Percentiles rank a stretch among this genome's conserved stretches.
Evolutionary conservation across 805 yeast species (phyloP).

Genomic region (Lachancea waltii): DNA sequence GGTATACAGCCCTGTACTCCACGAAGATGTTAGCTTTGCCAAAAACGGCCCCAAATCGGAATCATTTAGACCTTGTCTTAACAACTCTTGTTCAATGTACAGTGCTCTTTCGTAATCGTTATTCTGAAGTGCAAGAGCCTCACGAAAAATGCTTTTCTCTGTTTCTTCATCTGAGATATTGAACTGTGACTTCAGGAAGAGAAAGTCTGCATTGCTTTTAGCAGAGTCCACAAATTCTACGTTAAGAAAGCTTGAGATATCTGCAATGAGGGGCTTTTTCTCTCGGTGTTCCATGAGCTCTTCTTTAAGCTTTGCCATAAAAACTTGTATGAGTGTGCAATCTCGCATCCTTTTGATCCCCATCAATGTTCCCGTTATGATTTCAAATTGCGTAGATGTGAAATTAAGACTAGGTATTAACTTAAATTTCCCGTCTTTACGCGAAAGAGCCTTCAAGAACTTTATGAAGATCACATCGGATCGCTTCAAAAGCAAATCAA

Average conservation of each 20-base stretch:
- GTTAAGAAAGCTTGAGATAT: conserved; percentile 18
- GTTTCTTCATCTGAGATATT: conserved; percentile 25
- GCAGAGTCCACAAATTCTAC: conserved; percentile 17
- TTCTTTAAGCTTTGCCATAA: conserved; percentile 13
- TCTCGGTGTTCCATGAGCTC: neutral
- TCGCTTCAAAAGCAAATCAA: conserved; percentile 11
- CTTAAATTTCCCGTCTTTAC: conserved; percentile 13
- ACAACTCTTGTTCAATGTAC: conserved; percentile 15
- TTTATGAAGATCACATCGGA: conserved; percentile 10
- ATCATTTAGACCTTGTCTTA: conserved; percentile 9
- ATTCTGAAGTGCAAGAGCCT: conserved; percentile 10
- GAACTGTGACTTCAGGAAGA: conserved; percentile 21
- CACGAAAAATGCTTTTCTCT: conserved; percentile 25
- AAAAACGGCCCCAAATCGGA: conserved; percentile 9
- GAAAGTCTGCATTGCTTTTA: conserved; percentile 20
- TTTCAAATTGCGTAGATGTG: conserved; percentile 5
- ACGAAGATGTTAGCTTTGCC: conserved; percentile 13
- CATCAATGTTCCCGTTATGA: conserved; percentile 14
- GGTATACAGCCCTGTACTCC: neutral
- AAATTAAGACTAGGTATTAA: conserved; percentile 4
- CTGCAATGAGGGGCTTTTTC: conserved; percentile 1
- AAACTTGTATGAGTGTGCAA: conserved; percentile 10
- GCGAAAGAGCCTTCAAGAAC: conserved; percentile 16
- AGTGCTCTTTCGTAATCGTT: conserved; percentile 9
- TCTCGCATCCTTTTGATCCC: conserved; percentile 13